Conservation (phyloP, 1,139 yeast genomes). For the Candida glucosophila region DNA sequence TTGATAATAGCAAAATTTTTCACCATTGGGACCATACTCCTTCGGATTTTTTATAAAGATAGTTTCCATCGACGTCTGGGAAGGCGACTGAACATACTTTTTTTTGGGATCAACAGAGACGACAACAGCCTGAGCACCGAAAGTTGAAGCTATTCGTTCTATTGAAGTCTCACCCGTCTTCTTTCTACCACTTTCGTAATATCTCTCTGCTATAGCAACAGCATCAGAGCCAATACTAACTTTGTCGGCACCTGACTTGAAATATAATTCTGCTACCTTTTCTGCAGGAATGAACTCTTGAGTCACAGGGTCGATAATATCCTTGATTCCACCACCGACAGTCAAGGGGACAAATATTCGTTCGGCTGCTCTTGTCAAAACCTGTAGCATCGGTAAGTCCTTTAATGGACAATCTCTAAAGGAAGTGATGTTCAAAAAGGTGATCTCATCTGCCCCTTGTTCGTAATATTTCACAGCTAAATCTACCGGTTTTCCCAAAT, state of each 20-base stretch:
- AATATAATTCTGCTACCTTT: constrained; percentile 83
- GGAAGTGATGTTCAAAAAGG: constrained; percentile 89
- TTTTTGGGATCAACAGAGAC: constrained; percentile 95
- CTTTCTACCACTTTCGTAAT: constrained; percentile 45
- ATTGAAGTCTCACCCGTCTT: constrained; percentile 78
- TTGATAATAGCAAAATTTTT: constrained; percentile 82
- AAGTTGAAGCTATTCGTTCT: constrained; percentile 82
- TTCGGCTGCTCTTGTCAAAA: constrained; percentile 71
- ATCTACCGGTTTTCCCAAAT: constrained; percentile 92
- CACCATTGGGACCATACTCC: constrained; percentile 72
- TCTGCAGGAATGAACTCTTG: constrained; percentile 73
- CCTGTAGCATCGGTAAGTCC: constrained; percentile 93
- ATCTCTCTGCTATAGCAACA: constrained; percentile 79
- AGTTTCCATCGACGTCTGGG: constrained; percentile 48
- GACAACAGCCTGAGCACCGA: constrained; percentile 95
- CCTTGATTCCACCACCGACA: constrained; percentile 96
- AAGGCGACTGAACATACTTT: constrained; percentile 57
- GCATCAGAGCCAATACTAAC: constrained; percentile 98
- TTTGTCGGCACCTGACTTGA: constrained; percentile 94
- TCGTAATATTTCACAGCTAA: constrained; percentile 80
- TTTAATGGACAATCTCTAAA: constrained; percentile 86
- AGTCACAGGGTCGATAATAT: constrained; percentile 68
- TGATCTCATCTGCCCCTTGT: constrained; percentile 96
- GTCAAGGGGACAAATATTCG: constrained; percentile 93
- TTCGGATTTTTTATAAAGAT: constrained; percentile 41